These are phyloP conservation scores for Xerocomellus amylosporus DNA, from an alignment of 768 basidiomycete species.

Conservation along the genomic window DNA sequence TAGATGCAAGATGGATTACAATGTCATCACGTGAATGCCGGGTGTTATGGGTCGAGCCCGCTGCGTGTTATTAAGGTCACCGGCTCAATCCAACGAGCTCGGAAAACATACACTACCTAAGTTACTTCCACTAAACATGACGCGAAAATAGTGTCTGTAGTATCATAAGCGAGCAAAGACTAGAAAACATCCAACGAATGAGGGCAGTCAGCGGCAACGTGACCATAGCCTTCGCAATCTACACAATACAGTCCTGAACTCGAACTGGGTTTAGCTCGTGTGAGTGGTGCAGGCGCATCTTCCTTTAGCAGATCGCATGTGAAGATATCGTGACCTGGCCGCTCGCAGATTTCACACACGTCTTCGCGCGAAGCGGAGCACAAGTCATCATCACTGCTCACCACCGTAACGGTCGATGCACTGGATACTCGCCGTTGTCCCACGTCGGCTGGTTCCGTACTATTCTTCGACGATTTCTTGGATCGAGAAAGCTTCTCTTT, in stretches of 20 bases:
- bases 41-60: no score
- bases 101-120: constrained; percentile 19
- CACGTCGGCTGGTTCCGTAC: constrained; percentile 36
- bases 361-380: constrained; percentile 32
- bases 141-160: constrained; percentile 2
- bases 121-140: constrained; percentile 10
- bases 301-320: constrained; percentile 73
- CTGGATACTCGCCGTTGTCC: constrained; percentile 23
- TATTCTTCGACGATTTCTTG: constrained; percentile 57
- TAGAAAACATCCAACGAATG: constrained; percentile 87
- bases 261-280: constrained; percentile 12
- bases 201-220: constrained; percentile 74
- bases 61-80: no score
- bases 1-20: no score
- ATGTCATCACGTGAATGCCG: no score
- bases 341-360: constrained; percentile 85
- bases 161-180: constrained; percentile 13
- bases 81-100: constrained; percentile 16
- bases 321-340: constrained; percentile 83
- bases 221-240: constrained; percentile 82
- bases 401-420: constrained; percentile 17
- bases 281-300: constrained; percentile 36
- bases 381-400: constrained; percentile 23
- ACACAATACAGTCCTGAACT: constrained; percentile 60
- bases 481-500: constrained; percentile 64